Evolutionary conservation across 768 basidiomycete species (phyloP), one percentile per base, ranked within the genome.

Genomic region (Kwoniella heveanensis): DNA sequence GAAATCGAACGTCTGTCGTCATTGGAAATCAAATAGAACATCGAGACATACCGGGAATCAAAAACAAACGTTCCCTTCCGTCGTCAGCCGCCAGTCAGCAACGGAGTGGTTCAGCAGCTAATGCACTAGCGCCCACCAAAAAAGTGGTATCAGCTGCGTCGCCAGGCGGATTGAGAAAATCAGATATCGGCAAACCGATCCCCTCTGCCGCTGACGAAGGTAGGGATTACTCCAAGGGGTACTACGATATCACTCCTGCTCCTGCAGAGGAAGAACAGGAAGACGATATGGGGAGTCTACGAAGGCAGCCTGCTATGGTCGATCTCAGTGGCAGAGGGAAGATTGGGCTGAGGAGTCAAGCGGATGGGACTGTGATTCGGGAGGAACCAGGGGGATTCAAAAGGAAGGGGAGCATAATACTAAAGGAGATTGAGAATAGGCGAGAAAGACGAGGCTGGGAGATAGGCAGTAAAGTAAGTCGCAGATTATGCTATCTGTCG

Each of bases 341-440:
- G 37, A 52, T 25, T 52, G 46, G 19, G 10, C 17, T 44, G 39
- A 44, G 19, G 39, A 44, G 39, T 4, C 17, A 24, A 22, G 24
- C 19, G 13, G 59, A 50, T 12, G 21, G 53, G 13, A 29, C 22
- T 50, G 64, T 37, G 37, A 57, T 21, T 17, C 17, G 26, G 7
- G 51, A 49, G 27, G 22, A n/a, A 0, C 32, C 15, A 4, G 27
- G 1, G 19, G 60, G 37, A 10, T n/a, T 54, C 21, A 48, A 46
- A 25, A 51, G 64, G 30, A 46, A 44, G 36, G 57, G 60, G 52
- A 59, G 57, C 22, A n/a, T 55, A 1, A 55, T 65, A 39, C 30
- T 65, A 27, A 60, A 52, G 27, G 64, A 65, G 48, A 65, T 60
- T 46, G 64, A 56, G 36, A 60, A 56, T 51, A 52, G 64, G 37